Percentiles rank a stretch among this genome's conserved stretches.
Conservation (phyloP, 805 yeast species). For the Jamesozyma spencerorum region DNA sequence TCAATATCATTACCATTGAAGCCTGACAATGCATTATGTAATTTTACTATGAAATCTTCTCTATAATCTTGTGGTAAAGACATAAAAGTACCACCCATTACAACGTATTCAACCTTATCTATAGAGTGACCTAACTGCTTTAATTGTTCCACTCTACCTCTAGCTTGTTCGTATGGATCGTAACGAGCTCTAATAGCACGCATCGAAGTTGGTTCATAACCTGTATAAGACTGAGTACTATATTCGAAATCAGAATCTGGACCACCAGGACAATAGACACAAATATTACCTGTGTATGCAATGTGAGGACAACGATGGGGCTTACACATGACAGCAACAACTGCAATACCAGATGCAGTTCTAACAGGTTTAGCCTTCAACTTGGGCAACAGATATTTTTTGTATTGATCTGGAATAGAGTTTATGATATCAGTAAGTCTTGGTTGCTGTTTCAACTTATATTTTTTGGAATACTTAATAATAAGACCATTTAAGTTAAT, state of each 20-base stretch:
- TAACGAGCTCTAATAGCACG: constrained; percentile 97
- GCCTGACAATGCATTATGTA: constrained; percentile 94
- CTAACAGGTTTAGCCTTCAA: constrained; percentile 97
- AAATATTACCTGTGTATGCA: constrained; percentile 96
- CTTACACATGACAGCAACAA: constrained; percentile 98
- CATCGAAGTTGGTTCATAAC: constrained; percentile 98
- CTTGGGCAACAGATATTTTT: constrained; percentile 83
- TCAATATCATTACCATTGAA: constrained; percentile 78
- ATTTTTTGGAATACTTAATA: constrained; percentile 76
- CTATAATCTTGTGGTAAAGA: constrained; percentile 82
- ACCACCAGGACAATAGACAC: constrained; percentile 98
- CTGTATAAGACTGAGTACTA: constrained; percentile 95
- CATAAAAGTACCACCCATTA: constrained; percentile 99
- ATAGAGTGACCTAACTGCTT: constrained; percentile 93
- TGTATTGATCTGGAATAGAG: constrained; percentile 93
- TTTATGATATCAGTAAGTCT: constrained; percentile 88
- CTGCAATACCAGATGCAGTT: constrained; percentile 98
- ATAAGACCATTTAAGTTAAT: constrained; percentile 87
- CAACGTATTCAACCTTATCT: constrained; percentile 93
- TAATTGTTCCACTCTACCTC: constrained; percentile 94
- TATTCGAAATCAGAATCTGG: constrained; percentile 98
- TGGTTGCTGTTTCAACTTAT: constrained; percentile 86
- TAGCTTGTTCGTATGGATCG: constrained; percentile 96
- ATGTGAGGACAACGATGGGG: constrained; percentile 99
- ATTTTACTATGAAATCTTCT: constrained; percentile 76